These are phyloP conservation scores for Penicillium egyptiacum DNA, from an alignment of 495 filamentous ascomycete species.

Conservation along the genomic window DNA sequence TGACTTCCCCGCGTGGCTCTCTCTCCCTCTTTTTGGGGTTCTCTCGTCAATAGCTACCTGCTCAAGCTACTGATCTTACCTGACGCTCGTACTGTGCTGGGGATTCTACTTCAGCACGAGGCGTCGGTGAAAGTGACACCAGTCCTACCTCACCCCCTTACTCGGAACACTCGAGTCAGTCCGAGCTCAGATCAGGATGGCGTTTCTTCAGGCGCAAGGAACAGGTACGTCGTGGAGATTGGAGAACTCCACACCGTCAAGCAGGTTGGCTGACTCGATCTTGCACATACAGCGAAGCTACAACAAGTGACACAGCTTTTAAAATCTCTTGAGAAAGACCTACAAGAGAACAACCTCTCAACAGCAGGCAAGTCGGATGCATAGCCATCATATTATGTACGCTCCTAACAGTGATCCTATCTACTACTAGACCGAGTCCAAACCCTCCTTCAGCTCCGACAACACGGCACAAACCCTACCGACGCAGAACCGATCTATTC, in stretches of 20 bases:
- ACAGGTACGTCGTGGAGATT: slow-evolving; percentile 27
- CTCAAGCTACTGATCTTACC: not conserved
- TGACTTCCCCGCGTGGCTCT: slow-evolving; percentile 12
- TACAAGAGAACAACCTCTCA: slow-evolving; percentile 52
- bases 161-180: not conserved
- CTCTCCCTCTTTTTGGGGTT: not conserved
- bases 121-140: not conserved
- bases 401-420: not conserved
- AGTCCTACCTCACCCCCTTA: not conserved
- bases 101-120: not conserved
- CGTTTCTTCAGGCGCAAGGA: slow-evolving; percentile 30
- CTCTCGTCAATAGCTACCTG: not conserved
- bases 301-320: slow-evolving; percentile 61
- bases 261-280: slow-evolving; percentile 15
- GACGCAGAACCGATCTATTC: slow-evolving; percentile 78
- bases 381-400: slow-evolving; percentile 10
- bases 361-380: slow-evolving; percentile 52
- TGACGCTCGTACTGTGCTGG: not conserved
- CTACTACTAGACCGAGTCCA: slow-evolving; percentile 55
- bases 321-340: slow-evolving; percentile 56
- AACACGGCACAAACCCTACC: slow-evolving; percentile 69
- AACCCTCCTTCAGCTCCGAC: slow-evolving; percentile 72
- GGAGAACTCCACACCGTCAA: too few species aligned
- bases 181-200: slow-evolving; percentile 24
- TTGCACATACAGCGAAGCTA: slow-evolving; percentile 58